Evolutionary conservation across 2,329 filamentous ascomycete genomes (phyloP), one percentile per base, ranked within the genome.

Genomic region (Pseudogymnoascus sp.): DNA sequence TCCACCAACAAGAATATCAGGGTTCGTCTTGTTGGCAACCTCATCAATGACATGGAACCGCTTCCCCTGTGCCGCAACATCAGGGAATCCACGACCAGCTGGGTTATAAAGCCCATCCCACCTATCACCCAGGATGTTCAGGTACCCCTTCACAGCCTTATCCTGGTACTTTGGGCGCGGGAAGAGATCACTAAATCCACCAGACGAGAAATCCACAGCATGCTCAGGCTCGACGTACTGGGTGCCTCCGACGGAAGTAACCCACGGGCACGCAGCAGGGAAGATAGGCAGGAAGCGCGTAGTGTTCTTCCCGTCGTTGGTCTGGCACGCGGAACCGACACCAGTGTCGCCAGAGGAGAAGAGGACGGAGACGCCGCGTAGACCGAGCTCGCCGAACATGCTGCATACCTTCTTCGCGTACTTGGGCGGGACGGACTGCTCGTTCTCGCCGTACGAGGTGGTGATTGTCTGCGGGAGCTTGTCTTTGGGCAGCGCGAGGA

Each of bases 381-480:
- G 82, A n/a, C 85, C 86, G 33, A 89, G 83, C 68, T 88, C 81
- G 46, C 82, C 84, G 68, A 88, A 86, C 66, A 85, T 77, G 66
- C 82, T 79, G 76, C 87, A 90, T 11, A 87, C 84, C 60, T 81
- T 79, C 59, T 77, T 76, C 17, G 84, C 83, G 69, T 88, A 90
- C 10, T 81, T 80, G 2, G 76, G 70, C 0, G 87, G 87, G 0
- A 90, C 78, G 5, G 82, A 81, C 68, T 88, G 83, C 73, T 90
- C 88, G 62, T 84, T 80, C 65, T 89, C 86, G 59, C 85, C 86
- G 71, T 90, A 90, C 0, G 85, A 88, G 11, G 83, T 85, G 61
- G 80, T 83, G 69, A 90, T 81, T 15, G 86, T 82, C 56, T 84
- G 80, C 0, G 88, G 87, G 1, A 90, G 76, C 6, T 76, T 71